Percentiles rank a stretch among this genome's conserved stretches.
Evolutionary conservation across 164 flowering plant species (phyloP).

Genomic region (Aristolochia contorta): DNA sequence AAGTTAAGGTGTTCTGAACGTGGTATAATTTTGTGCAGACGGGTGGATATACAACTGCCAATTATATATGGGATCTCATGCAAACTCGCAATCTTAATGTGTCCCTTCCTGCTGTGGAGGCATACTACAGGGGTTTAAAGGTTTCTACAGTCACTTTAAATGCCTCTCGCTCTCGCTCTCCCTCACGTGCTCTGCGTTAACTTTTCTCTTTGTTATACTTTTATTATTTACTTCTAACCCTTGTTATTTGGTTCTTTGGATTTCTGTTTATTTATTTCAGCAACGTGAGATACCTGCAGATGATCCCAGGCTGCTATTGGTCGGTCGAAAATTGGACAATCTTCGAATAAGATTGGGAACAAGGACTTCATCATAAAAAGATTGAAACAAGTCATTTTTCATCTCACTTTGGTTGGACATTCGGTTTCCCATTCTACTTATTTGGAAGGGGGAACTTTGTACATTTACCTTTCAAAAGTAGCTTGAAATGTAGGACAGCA

Average conservation of each 20-base stretch:
- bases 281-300: constrained; percentile 71
- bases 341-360: constrained; percentile 29
- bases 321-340: constrained; percentile 37
- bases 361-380: constrained; percentile 1
- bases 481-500: no score
- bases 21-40: constrained; percentile 35
- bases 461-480: no score
- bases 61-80: constrained; percentile 88
- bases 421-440: no score
- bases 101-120: constrained; percentile 59
- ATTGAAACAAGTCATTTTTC: no score
- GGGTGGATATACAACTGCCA: constrained; percentile 81
- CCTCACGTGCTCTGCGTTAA: no score
- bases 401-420: no score
- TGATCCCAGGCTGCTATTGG: constrained; percentile 61
- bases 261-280: constrained; percentile 27
- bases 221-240: background rate
- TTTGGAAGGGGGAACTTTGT: no score
- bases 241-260: background rate
- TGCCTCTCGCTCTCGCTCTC: no score
- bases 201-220: background rate
- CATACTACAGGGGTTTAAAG: constrained; percentile 71
- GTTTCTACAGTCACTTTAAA: constrained; percentile 27
- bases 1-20: background rate
- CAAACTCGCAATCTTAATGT: constrained; percentile 48